A percentile compares a stretch with the other conserved stretches of the same genome.
phyloP scores from a whole-genome alignment of 495 filamentous ascomycete genomes.

The Aspergillus nanangensis region DNA sequence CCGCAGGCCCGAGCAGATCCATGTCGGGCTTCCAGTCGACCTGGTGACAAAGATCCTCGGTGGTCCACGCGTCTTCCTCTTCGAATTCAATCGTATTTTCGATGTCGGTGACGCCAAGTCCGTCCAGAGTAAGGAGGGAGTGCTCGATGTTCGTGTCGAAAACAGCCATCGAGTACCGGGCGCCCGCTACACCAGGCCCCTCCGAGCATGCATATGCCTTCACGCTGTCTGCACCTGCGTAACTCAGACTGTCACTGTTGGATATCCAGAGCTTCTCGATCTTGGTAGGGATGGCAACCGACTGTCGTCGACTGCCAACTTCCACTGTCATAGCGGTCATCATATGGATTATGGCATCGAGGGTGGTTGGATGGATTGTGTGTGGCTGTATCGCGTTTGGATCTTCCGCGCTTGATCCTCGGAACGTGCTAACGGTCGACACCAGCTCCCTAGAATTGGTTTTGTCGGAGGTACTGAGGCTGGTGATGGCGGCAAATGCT shows the following conservation, averaged over 20 bases:
- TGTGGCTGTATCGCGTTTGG: neutral
- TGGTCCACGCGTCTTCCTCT: neutral
- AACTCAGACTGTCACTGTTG: too few relatives aligned
- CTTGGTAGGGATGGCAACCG: neutral
- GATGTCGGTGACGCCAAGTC: neutral
- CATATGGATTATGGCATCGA: conserved; percentile 27
- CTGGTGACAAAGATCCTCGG: neutral
- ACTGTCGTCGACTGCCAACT: neutral
- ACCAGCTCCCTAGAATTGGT: too few relatives aligned
- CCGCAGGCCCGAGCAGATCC: neutral
- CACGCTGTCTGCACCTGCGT: too few relatives aligned
- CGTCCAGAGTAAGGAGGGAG: too few relatives aligned
- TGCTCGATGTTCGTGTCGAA: too few relatives aligned
- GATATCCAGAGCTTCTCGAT: neutral
- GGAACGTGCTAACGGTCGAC: neutral
- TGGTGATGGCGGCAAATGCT: too few relatives aligned
- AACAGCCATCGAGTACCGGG: too few relatives aligned
- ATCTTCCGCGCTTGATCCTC: neutral
- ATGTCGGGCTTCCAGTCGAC: neutral
- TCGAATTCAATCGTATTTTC: neutral
- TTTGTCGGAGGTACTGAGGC: too few relatives aligned
- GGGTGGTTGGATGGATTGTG: conserved; percentile 24
- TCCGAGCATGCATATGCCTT: too few relatives aligned
- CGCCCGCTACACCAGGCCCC: too few relatives aligned
- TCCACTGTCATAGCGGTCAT: neutral